These are phyloP conservation scores for Trametes villosa DNA, from an alignment of 768 basidiomycete species.

Conservation along the genomic window DNA sequence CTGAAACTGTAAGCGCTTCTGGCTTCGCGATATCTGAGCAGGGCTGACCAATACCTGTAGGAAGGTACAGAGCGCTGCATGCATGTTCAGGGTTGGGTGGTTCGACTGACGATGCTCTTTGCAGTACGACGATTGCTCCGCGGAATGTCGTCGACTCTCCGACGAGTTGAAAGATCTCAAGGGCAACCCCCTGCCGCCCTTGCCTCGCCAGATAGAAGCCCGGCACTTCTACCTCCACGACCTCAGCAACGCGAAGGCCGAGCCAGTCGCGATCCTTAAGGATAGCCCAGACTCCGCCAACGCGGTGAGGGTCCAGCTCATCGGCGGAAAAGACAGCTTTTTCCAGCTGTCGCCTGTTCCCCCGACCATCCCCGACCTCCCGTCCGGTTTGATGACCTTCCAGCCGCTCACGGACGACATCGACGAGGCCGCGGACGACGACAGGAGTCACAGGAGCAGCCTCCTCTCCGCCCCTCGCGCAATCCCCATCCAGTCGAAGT, in stretches of 20 bases:
- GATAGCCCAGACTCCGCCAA: conserved; percentile 17
- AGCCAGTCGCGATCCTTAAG: conserved; percentile 25
- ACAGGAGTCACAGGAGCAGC: conserved; percentile 11
- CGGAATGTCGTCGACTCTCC: conserved; percentile 26
- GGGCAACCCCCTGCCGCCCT: conserved; percentile 17
- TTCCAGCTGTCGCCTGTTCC: conserved; percentile 35
- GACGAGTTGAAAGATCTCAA: conserved; percentile 29
- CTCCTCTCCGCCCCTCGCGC: conserved; percentile 25
- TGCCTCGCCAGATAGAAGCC: conserved; percentile 16
- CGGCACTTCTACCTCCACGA: conserved; percentile 26
- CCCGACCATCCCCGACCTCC: conserved; percentile 27
- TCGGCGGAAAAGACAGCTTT: conserved; percentile 24
- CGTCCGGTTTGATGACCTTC: conserved; percentile 28
- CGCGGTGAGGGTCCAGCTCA: conserved; percentile 19
- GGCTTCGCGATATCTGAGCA: neutral
- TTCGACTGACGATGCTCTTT: neutral
- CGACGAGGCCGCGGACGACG: conserved; percentile 29
- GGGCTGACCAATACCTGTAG: conserved; percentile 23
- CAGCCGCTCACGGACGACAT: conserved; percentile 31
- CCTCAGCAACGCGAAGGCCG: conserved; percentile 15
- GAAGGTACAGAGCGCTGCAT: conserved; percentile 29
- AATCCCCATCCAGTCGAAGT: conserved; percentile 28
- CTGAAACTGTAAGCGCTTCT: conserved; percentile 29
- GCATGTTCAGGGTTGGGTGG: conserved; percentile 1
- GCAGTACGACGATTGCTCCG: conserved; percentile 26